Percentiles rank a stretch among this genome's conserved stretches.
phyloP scores from a whole-genome alignment of 2,329 filamentous ascomycete genomes.

The Calonectria pteridis region DNA sequence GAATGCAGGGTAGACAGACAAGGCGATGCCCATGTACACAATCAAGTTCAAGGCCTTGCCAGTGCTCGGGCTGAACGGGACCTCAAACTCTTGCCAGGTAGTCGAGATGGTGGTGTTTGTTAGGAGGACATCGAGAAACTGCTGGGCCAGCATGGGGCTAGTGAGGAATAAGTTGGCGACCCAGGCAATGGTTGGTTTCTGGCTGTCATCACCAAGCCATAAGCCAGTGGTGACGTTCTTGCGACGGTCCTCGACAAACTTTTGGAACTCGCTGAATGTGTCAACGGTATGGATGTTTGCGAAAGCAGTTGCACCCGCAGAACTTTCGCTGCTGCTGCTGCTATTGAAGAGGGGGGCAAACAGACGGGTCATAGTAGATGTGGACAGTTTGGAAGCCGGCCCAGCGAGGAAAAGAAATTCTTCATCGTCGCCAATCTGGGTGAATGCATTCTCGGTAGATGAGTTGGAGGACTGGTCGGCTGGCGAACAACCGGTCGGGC shows the following conservation, averaged over 20 bases:
- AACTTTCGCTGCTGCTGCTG: conserved; percentile 37
- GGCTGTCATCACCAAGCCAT: conserved; percentile 75
- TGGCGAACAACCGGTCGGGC: conserved; percentile 65
- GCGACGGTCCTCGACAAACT: conserved; percentile 72
- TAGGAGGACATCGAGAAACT: conserved; percentile 74
- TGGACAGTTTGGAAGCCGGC: conserved; percentile 53
- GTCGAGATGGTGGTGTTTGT: conserved; percentile 77
- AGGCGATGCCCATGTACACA: conserved; percentile 83
- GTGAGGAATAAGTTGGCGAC: conserved; percentile 71
- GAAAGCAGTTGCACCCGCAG: conserved; percentile 34
- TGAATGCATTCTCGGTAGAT: conserved; percentile 54
- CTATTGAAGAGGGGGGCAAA: conserved; percentile 56
- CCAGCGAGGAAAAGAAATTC: conserved; percentile 48
- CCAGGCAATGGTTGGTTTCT: conserved; percentile 77
- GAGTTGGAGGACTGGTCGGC: conserved; percentile 59
- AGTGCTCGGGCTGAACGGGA: conserved; percentile 75
- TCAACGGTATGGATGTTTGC: conserved; percentile 67
- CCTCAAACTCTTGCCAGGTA: conserved; percentile 80
- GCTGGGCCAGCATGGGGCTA: conserved; percentile 73
- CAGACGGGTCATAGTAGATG: conserved; percentile 46
- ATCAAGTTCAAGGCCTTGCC: conserved; percentile 84
- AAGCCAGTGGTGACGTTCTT: conserved; percentile 80
- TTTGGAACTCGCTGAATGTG: conserved; percentile 76
- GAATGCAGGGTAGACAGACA: conserved; percentile 85
- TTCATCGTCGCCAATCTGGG: conserved; percentile 46